Percentiles rank a stretch among this genome's conserved stretches.
Evolutionary conservation across 345 rosid genomes (phyloP).

Genomic region (Pistacia vera): DNA sequence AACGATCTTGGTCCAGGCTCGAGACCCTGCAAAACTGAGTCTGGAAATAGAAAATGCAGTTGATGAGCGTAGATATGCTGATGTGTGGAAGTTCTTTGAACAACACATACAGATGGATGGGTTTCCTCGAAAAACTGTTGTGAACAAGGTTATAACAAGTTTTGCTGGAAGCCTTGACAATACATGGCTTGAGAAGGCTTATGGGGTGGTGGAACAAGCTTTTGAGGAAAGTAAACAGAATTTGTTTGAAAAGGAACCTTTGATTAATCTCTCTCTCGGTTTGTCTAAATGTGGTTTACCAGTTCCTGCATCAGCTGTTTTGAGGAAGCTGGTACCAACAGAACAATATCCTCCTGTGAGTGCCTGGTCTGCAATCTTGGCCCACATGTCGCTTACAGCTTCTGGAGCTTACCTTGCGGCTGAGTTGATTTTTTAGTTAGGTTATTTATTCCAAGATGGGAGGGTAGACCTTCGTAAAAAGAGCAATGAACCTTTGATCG

Average conservation of each 20-base stretch:
- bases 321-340: constrained; percentile 69
- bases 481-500: constrained; percentile 73
- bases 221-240: constrained; percentile 72
- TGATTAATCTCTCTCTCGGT: constrained; percentile 72
- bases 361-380: constrained; percentile 80
- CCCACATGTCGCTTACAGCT: constrained; percentile 66
- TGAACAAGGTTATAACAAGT: constrained; percentile 59
- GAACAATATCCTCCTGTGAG: constrained; percentile 76
- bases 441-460: constrained; percentile 71
- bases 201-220: constrained; percentile 65
- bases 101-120: constrained; percentile 86
- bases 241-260: constrained; percentile 70
- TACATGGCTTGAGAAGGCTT: constrained; percentile 67
- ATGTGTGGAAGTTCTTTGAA: constrained; percentile 70
- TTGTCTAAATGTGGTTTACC: constrained; percentile 70
- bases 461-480: constrained; percentile 86
- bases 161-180: constrained; percentile 62
- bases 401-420: constrained; percentile 85
- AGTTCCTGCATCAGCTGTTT: constrained; percentile 73
- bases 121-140: constrained; percentile 72
- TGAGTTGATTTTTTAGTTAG: constrained; percentile 87
- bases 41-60: constrained; percentile 63
- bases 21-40: constrained; percentile 72
- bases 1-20: constrained; percentile 77
- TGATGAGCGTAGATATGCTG: constrained; percentile 48